These are phyloP conservation scores for Pythium periplocum DNA, from an alignment of 352 stramenopile genomes.

Conservation along the genomic window DNA sequence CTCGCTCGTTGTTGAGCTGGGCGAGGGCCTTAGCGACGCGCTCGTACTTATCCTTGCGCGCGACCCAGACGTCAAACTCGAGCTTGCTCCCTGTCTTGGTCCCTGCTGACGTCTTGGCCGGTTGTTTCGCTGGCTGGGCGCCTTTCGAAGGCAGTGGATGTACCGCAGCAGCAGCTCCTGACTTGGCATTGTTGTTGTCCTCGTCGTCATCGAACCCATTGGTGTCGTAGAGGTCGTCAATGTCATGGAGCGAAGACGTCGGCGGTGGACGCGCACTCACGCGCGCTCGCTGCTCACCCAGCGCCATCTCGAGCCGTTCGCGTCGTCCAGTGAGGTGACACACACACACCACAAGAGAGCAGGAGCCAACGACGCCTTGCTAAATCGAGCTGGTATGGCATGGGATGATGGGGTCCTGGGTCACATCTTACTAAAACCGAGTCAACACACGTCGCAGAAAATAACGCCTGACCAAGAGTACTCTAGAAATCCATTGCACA, in stretches of 20 bases:
- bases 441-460: too few species aligned
- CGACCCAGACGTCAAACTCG: conserved; percentile 82
- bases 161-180: neutral
- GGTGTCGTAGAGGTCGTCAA: conserved; percentile 77
- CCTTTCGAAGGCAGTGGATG: neutral
- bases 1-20: conserved; percentile 62
- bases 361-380: too few species aligned
- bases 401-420: too few species aligned
- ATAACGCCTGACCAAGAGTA: too few species aligned
- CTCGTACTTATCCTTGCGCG: conserved; percentile 86
- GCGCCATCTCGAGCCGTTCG: too few species aligned
- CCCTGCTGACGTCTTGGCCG: neutral
- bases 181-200: conserved; percentile 9
- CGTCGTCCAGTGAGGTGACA: too few species aligned
- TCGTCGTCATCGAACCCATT: conserved; percentile 67
- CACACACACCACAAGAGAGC: too few species aligned
- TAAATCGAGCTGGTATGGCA: too few species aligned
- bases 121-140: neutral
- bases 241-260: conserved; percentile 38
- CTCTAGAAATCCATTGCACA: too few species aligned
- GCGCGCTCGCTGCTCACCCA: neutral
- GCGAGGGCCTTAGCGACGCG: conserved; percentile 53
- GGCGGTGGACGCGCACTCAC: conserved; percentile 8
- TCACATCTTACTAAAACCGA: too few species aligned
- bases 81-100: conserved; percentile 18